Conservation (phyloP, 2,329 filamentous ascomycete species). For the Zymoseptoria pseudotritici region DNA sequence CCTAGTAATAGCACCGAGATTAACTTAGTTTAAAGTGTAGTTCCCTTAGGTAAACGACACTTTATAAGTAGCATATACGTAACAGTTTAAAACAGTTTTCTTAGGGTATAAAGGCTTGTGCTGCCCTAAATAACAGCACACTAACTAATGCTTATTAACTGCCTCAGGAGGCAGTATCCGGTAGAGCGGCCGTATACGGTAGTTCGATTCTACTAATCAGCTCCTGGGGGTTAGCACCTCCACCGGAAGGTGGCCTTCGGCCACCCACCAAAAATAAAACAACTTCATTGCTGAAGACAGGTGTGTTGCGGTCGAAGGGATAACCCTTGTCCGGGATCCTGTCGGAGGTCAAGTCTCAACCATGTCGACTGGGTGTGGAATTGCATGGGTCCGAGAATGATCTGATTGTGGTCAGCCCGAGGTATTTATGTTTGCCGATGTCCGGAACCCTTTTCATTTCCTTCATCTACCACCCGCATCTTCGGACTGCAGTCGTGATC, state of each 20-base stretch:
- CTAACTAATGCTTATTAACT: not conserved
- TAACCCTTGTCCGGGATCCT: too few species aligned
- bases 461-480: too few species aligned
- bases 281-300: not conserved
- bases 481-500: too few species aligned
- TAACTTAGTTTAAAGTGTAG: not conserved
- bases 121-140: not conserved
- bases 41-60: not conserved
- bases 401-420: too few species aligned
- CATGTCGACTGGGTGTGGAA: too few species aligned
- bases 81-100: not conserved
- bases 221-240: not conserved
- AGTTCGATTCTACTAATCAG: conserved; percentile 1
- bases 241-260: not conserved
- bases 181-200: not conserved
- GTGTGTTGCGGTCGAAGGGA: too few species aligned
- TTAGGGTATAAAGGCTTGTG: not conserved
- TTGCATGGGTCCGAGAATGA: too few species aligned
- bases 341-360: too few species aligned
- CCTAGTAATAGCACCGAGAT: not conserved
- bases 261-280: not conserved
- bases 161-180: not conserved
- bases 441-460: too few species aligned
- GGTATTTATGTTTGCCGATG: too few species aligned
- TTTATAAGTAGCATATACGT: not conserved